Conservation (phyloP, 192 early-diverging fungal genomes). For the Rhizophlyctis rosea region DNA sequence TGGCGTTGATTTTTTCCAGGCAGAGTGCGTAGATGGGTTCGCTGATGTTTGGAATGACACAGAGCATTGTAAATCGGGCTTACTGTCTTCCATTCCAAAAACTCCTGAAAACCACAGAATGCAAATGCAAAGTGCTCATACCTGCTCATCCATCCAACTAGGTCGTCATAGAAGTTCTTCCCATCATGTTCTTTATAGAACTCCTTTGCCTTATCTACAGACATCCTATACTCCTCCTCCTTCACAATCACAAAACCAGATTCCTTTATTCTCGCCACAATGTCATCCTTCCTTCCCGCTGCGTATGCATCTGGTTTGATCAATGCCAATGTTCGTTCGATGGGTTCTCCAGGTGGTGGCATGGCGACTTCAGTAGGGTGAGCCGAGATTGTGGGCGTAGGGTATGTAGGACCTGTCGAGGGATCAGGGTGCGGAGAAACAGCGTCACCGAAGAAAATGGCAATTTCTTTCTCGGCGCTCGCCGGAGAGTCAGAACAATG, state of each 20-base stretch:
- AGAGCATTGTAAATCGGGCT: neutral
- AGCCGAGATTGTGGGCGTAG: neutral
- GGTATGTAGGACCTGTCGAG: constrained; percentile 8
- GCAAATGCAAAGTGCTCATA: no score
- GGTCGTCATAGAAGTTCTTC: constrained; percentile 42
- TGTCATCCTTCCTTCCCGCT: constrained; percentile 42
- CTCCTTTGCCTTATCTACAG: constrained; percentile 36
- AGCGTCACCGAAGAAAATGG: constrained; percentile 31
- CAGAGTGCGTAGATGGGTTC: constrained; percentile 56
- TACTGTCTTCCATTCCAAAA: neutral
- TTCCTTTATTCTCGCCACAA: constrained; percentile 34
- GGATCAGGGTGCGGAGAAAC: constrained; percentile 15
- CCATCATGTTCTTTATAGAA: constrained; percentile 48
- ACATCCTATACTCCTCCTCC: constrained; percentile 39
- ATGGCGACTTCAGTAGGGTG: neutral
- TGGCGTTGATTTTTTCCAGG: constrained; percentile 50
- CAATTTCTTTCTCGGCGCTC: constrained; percentile 39
- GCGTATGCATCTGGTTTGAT: constrained; percentile 58
- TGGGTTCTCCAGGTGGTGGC: neutral
- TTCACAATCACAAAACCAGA: constrained; percentile 41
- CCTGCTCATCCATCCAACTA: constrained; percentile 54
- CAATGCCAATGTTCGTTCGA: constrained; percentile 47
- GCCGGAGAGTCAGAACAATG: constrained; percentile 46
- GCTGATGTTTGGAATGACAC: constrained; percentile 18
- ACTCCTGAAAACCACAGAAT: no score